Evolutionary conservation across 208 protist genomes (phyloP), one percentile per base, ranked within the genome.

Genomic region (Acanthamoeba royreba): DNA sequence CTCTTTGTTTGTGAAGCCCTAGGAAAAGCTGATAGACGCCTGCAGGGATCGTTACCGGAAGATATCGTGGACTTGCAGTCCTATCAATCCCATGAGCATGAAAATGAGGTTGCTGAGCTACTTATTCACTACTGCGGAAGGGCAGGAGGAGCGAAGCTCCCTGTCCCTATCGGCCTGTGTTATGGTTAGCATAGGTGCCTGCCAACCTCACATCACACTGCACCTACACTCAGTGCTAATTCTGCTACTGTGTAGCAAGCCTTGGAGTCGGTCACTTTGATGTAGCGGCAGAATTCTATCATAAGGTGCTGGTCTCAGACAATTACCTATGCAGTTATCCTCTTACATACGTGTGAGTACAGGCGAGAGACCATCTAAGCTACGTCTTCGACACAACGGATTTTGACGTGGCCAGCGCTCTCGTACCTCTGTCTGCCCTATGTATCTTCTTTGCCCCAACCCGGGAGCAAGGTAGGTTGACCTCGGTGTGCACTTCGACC

Each of bases 371-470:
- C 25, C 69, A 81, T 28, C 38, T 81, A 19, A 47, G 69, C 38
- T 81, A 81, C 69, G 69, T 81, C 40, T 81, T 81, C n/a, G 69
- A 81, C 69, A 49, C 69, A 42, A 49, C 69, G 25, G 69, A 81
- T 42, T 81, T 35, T 28, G 69, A 81, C 38, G 69, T 81, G 38
- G 69, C 69, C 40, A 81, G 69, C 69, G 69, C 69, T 17, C 38
- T 81, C 11, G 69, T 81, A 22, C 69, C 69, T 7, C 38, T 81
- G n/a, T 11, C 69, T 25, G 43, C 40, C 40, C 69, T 81, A 17
- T 35, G 40, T 28, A 49, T 42, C 0, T 47, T 81, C 38, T 81
- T 81, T 19, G 19, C 69, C 5, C 38, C 69, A 17, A 49, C 69
- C 0, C 69, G 13, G 4, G 69, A 81, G 38, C 19, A 81, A 49